Conservation (phyloP, 441 rosid species). For the Populus trichocarpa region DNA sequence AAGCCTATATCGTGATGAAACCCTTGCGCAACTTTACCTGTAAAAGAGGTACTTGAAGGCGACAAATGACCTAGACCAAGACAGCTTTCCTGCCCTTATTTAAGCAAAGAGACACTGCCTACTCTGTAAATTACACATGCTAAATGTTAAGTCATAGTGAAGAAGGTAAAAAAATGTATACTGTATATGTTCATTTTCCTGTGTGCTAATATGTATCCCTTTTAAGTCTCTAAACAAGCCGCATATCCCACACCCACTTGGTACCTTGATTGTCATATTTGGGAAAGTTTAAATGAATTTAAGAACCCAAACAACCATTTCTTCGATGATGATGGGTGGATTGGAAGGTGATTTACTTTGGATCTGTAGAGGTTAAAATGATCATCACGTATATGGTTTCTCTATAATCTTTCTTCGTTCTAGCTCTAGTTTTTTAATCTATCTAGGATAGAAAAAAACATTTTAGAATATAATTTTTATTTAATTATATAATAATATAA, state of each 20-base stretch:
- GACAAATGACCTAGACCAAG: constrained; percentile 6
- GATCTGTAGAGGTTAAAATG: neutral
- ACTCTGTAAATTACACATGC: neutral
- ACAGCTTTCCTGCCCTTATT: neutral
- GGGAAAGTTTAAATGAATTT: neutral
- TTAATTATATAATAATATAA: too few species aligned
- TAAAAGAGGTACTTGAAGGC: constrained; percentile 4
- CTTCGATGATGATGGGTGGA: neutral
- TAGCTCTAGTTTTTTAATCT: too few species aligned
- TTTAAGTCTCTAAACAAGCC: neutral
- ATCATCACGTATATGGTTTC: constrained; percentile 20
- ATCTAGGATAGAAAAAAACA: too few species aligned
- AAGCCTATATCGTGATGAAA: constrained; percentile 36
- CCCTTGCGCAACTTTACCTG: constrained; percentile 11
- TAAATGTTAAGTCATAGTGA: neutral
- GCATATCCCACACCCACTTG: neutral
- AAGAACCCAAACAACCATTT: neutral
- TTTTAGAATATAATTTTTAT: neutral
- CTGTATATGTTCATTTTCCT: neutral
- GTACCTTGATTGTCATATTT: neutral
- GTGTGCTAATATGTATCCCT: neutral
- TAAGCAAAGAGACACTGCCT: neutral
- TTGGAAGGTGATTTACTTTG: neutral
- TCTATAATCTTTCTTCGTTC: too few species aligned
- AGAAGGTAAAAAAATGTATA: neutral